Conservation (phyloP, 78 protist genomes). For the Guillardia theta region DNA sequence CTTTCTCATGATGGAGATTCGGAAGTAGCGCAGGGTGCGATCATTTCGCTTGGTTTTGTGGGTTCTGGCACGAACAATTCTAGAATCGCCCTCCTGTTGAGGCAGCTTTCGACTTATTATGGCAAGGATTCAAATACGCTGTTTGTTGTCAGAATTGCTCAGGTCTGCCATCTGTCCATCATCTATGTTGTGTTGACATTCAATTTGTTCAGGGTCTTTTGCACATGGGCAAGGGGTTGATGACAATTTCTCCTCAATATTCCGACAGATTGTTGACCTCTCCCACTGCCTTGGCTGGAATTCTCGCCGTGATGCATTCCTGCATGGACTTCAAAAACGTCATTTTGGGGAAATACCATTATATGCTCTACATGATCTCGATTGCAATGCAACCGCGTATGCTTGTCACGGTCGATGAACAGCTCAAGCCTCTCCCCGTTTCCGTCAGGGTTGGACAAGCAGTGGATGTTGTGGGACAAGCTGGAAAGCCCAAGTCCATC, state of each 20-base stretch:
- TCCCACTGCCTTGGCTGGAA: constrained; percentile 62
- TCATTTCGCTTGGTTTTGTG: constrained; percentile 76
- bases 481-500: constrained; percentile 93
- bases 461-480: constrained; percentile 50
- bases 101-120: constrained; percentile 44
- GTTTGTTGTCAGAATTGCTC: constrained; percentile 84
- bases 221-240: constrained; percentile 90
- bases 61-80: constrained; percentile 97
- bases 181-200: background rate
- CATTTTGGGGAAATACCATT: constrained; percentile 77
- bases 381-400: constrained; percentile 89
- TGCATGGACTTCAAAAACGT: constrained; percentile 79
- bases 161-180: background rate
- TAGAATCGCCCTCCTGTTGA: constrained; percentile 84
- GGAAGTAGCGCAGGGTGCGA: constrained; percentile 81
- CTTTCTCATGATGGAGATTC: constrained; percentile 90
- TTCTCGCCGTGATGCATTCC: constrained; percentile 63
- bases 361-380: constrained; percentile 79
- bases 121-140: constrained; percentile 49
- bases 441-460: constrained; percentile 77
- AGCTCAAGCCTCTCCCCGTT: background rate
- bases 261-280: constrained; percentile 80
- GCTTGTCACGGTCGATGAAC: constrained; percentile 71
- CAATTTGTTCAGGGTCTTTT: constrained; percentile 76
- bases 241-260: constrained; percentile 60